A percentile compares a stretch with the other conserved stretches of the same genome.
phyloP scores from a whole-genome alignment of 2,329 filamentous ascomycete genomes.

The Colletotrichum australisinense region DNA sequence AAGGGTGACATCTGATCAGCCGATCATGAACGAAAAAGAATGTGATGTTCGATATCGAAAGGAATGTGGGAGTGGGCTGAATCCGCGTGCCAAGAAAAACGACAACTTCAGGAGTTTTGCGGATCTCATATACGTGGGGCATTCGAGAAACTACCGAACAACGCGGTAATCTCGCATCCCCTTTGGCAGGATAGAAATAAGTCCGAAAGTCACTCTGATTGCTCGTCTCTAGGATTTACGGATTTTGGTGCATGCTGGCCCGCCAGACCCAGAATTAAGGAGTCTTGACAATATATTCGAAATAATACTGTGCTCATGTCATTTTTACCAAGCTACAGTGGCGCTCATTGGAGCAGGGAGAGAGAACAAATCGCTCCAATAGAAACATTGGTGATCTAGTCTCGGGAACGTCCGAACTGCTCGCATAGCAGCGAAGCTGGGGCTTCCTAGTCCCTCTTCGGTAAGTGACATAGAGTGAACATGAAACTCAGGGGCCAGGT shows the following conservation, averaged over 20 bases:
- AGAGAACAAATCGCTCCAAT: neutral
- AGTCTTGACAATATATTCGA: neutral
- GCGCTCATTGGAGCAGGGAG: neutral
- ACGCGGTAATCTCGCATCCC: neutral
- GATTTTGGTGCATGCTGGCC: neutral
- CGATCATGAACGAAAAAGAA: neutral
- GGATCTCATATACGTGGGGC: neutral
- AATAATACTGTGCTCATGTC: neutral
- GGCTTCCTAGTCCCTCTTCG: neutral
- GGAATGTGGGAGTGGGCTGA: neutral
- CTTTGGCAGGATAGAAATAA: no score
- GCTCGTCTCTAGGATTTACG: neutral
- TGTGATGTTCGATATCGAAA: neutral
- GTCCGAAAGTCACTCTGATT: neutral
- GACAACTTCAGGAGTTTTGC: neutral
- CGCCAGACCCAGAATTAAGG: neutral
- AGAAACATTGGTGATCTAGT: neutral
- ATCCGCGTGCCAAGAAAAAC: neutral
- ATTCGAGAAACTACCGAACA: neutral
- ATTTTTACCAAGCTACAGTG: neutral
- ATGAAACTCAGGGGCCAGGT: neutral
- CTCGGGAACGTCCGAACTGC: neutral
- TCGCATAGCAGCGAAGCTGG: neutral
- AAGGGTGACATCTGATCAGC: neutral
- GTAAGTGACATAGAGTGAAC: neutral